These are phyloP conservation scores for Pharus latifolius DNA, from an alignment of 176 grass and related monocot genomes.

Conservation along the genomic window DNA sequence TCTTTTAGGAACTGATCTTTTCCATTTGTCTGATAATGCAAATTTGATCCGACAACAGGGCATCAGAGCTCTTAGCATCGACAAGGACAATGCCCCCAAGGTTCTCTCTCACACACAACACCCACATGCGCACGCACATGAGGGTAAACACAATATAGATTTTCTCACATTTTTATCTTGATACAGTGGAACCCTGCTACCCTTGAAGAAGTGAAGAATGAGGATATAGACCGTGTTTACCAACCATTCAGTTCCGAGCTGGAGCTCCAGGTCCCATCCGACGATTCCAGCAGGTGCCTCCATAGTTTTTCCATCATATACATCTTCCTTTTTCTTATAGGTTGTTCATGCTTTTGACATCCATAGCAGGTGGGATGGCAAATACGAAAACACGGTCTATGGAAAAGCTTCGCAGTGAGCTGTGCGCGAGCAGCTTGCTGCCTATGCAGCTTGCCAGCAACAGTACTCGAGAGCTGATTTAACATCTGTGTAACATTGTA, in stretches of 20 bases:
- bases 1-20: no score
- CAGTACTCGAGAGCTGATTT: neutral
- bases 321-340: neutral
- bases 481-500: neutral
- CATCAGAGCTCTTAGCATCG: slow-evolving; percentile 86
- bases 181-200: slow-evolving; percentile 66
- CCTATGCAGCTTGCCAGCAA: neutral
- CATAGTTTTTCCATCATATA: neutral
- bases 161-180: neutral
- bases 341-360: neutral
- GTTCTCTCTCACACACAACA: neutral
- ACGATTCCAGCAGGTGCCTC: slow-evolving; percentile 53
- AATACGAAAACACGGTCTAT: slow-evolving; percentile 66
- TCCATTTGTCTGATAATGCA: neutral
- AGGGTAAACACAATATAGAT: no score
- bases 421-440: neutral
- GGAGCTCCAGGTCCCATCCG: slow-evolving; percentile 57
- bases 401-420: slow-evolving; percentile 11
- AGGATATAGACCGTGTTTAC: slow-evolving; percentile 57
- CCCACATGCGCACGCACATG: no score
- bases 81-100: slow-evolving; percentile 95
- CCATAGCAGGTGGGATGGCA: slow-evolving; percentile 64
- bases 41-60: slow-evolving; percentile 35
- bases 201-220: slow-evolving; percentile 52
- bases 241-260: slow-evolving; percentile 55